Percentiles rank a stretch among this genome's conserved stretches.
These are phyloP conservation scores for Tolypocladium album DNA, from an alignment of 2,329 filamentous ascomycete genomes.

Conservation along the genomic window DNA sequence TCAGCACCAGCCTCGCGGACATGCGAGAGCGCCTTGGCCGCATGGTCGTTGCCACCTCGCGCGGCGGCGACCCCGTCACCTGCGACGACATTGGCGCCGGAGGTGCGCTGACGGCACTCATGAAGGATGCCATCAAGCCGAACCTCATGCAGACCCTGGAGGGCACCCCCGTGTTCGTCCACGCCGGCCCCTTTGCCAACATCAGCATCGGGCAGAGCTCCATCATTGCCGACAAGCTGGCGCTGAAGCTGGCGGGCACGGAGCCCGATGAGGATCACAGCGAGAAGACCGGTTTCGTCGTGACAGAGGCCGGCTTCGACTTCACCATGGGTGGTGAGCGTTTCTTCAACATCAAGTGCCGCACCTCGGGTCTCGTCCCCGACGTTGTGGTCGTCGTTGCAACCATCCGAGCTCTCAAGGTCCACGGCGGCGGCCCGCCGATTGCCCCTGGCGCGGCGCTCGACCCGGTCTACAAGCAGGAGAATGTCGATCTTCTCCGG, in stretches of 20 bases:
- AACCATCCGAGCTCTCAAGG: constrained; percentile 90
- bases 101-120: constrained; percentile 84
- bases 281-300: constrained; percentile 79
- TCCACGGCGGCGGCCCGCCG: constrained; percentile 91
- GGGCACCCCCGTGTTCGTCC: constrained; percentile 93
- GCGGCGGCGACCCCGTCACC: constrained; percentile 78
- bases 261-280: constrained; percentile 81
- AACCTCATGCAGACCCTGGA: constrained; percentile 98
- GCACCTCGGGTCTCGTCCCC: constrained; percentile 81
- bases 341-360: constrained; percentile 99
- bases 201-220: constrained; percentile 97
- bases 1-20: constrained; percentile 78
- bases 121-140: constrained; percentile 98
- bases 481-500: constrained; percentile 86
- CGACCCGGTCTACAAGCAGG: constrained; percentile 79
- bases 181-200: constrained; percentile 95
- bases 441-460: constrained; percentile 80
- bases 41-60: constrained; percentile 91
- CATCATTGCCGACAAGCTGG: constrained; percentile 88
- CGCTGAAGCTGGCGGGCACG: constrained; percentile 89
- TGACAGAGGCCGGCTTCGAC: constrained; percentile 96
- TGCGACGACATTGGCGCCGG: constrained; percentile 92
- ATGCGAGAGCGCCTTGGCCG: constrained; percentile 88
- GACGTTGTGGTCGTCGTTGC: constrained; percentile 93
- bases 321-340: constrained; percentile 99